Evolutionary conservation across 2,329 filamentous ascomycete genomes (phyloP), one percentile per base, ranked within the genome.

Genomic region (Zelopaecilomyces penicillatus): DNA sequence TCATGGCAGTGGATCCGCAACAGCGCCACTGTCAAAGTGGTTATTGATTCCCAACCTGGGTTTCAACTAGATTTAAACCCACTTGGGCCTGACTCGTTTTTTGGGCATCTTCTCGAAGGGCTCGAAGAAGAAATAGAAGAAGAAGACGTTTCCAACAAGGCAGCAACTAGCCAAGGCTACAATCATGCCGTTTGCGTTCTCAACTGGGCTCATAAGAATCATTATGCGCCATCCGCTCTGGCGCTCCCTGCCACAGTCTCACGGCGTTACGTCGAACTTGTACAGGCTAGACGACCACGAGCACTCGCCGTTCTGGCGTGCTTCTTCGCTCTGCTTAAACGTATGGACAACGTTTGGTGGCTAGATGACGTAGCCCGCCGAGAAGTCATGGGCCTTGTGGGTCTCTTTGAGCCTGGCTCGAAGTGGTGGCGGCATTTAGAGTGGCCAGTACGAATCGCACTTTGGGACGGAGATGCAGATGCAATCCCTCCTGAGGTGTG

Each of bases 301-400:
- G 78, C 80, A 2, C 67, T 85, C 29, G 73, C 75, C 30, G 78
- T 83, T 32, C 69, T 84, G 2, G 80, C 80, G 5, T 80, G 77
- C 58, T 85, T 83, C 59, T 83, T 83, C 54, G 80, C 78, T 29
- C 65, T 83, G 33, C 66, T 85, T 39, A 81, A 81, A 55, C 72
- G 73, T 31, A 67, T 83, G 50, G 75, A 82, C 48, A 61, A 69
- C 11, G 66, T 80, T 11, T 87, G 83, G 83, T 87, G 83, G 83
- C 65, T 86, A 29, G 72, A 79, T 19, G 80, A 82, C 34, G 81
- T 84, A 54, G 75, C 81, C 6, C 73, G 75, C 11, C 74, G 78
- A 44, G 78, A 87, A 53, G 76, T 87, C 11, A 74, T 78, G 57
- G 80, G 82, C 19, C 71, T 85, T 27, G 71, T 79, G 19, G 73